Evolutionary conservation across 805 yeast species (phyloP).

Genomic region (Candida namnaoensis): DNA sequence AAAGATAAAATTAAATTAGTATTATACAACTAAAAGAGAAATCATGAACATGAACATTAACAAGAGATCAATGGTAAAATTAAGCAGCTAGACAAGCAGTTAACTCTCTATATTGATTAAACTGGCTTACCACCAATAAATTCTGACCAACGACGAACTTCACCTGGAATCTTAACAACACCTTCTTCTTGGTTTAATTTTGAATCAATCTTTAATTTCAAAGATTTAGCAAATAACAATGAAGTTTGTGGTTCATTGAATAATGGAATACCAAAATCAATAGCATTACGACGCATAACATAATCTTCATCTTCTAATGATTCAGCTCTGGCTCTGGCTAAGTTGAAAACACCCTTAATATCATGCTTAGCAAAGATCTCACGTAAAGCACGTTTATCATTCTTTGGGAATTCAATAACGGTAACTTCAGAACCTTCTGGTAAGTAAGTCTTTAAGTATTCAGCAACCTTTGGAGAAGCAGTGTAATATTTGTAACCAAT

Average conservation of each 20-base stretch:
- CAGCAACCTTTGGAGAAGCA: conserved; percentile 64
- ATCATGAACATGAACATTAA: no score
- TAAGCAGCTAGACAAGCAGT: no score
- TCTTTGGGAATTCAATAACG: conserved; percentile 83
- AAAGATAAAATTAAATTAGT: no score
- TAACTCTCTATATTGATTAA: conserved; percentile 5
- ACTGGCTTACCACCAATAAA: conserved; percentile 92
- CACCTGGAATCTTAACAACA: conserved; percentile 61
- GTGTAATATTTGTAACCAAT: conserved; percentile 79
- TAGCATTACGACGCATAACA: conserved; percentile 98
- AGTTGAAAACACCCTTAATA: conserved; percentile 82
- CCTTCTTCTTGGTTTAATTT: conserved; percentile 40
- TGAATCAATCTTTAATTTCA: conserved; percentile 58
- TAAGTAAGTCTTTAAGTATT: conserved; percentile 49
- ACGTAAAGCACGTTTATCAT: conserved; percentile 87
- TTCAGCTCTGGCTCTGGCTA: conserved; percentile 88
- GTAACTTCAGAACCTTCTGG: conserved; percentile 29
- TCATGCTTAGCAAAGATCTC: conserved; percentile 87
- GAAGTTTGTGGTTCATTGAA: conserved; percentile 97
- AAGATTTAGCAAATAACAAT: conserved; percentile 72
- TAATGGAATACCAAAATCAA: conserved; percentile 93
- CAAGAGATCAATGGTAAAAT: no score
- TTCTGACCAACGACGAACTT: conserved; percentile 95
- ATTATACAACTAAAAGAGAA: no score
- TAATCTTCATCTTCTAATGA: conserved; percentile 80